Percentiles rank a stretch among this genome's conserved stretches.
Evolutionary conservation across 2,329 filamentous ascomycete genomes (phyloP).

Genomic region (Aureobasidium subglaciale): DNA sequence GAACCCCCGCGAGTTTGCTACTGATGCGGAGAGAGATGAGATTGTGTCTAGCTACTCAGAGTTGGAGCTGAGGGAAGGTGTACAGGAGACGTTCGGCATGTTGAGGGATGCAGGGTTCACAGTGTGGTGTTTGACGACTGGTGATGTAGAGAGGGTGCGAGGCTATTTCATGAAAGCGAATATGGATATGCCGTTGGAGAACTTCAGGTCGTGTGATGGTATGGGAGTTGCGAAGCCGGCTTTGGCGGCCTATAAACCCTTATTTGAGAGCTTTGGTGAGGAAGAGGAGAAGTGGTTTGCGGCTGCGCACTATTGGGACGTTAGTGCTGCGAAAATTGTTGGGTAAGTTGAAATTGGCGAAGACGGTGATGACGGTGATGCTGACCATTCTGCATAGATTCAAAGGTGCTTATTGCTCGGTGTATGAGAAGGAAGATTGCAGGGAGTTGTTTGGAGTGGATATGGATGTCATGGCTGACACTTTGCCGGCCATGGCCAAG

Average conservation of each 20-base stretch:
- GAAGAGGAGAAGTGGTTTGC: slow-evolving; percentile 47
- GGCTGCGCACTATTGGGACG: slow-evolving; percentile 56
- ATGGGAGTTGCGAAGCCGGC: slow-evolving; percentile 46
- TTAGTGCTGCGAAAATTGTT: slow-evolving; percentile 40
- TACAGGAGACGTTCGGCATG: slow-evolving; percentile 36
- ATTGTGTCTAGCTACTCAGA: slow-evolving; percentile 35
- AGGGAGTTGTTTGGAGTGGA: slow-evolving; percentile 42
- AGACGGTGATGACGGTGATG: background rate
- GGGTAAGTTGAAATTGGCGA: background rate
- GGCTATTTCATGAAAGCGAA: slow-evolving; percentile 47
- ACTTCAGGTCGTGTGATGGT: slow-evolving; percentile 47
- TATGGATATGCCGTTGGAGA: slow-evolving; percentile 44
- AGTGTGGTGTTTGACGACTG: slow-evolving; percentile 49
- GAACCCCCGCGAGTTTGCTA: slow-evolving; percentile 37
- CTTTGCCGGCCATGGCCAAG: slow-evolving; percentile 43
- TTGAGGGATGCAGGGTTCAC: slow-evolving; percentile 43
- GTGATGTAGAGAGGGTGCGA: slow-evolving; percentile 42
- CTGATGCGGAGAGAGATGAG: slow-evolving; percentile 36
- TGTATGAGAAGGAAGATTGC: slow-evolving; percentile 47
- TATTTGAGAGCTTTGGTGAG: slow-evolving; percentile 36
- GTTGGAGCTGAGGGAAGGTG: slow-evolving; percentile 32
- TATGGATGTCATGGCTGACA: slow-evolving; percentile 46
- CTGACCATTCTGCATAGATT: slow-evolving; percentile 26
- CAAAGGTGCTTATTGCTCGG: slow-evolving; percentile 47
- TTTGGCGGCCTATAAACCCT: slow-evolving; percentile 39